These are phyloP conservation scores for Apiotrichum sp. DNA, from an alignment of 1,284 basidiomycete genomes.

Conservation along the genomic window DNA sequence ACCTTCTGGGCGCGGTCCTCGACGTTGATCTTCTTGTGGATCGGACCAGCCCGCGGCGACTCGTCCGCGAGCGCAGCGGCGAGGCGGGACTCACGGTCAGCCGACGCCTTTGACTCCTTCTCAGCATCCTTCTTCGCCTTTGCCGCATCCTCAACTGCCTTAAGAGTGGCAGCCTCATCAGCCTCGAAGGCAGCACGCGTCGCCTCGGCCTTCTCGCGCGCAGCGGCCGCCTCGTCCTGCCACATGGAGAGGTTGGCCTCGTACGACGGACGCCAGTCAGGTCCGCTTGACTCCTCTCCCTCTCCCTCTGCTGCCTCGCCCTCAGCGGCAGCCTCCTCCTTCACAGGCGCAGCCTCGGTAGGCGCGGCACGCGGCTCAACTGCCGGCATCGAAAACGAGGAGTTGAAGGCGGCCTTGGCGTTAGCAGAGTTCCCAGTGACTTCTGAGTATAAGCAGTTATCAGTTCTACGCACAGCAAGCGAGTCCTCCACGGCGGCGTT, in stretches of 20 bases:
- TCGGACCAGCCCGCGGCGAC: conserved; percentile 4
- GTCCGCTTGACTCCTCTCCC: conserved; percentile 19
- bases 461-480: conserved; percentile 30
- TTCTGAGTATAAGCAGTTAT: neutral
- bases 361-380: conserved; percentile 18
- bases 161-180: conserved; percentile 24
- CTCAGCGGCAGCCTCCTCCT: neutral
- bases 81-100: conserved; percentile 20
- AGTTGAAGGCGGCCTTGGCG: conserved; percentile 38
- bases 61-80: conserved; percentile 12
- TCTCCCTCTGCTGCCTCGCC: conserved; percentile 17
- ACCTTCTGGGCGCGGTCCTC: conserved; percentile 46
- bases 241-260: conserved; percentile 64
- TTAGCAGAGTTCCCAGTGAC: neutral
- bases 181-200: conserved; percentile 66
- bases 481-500: conserved; percentile 34
- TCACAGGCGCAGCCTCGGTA: conserved; percentile 2
- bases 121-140: conserved; percentile 19
- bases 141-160: conserved; percentile 18
- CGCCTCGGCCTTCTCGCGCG: conserved; percentile 65
- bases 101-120: conserved; percentile 24
- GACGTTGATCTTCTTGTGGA: conserved; percentile 4
- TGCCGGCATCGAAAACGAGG: conserved; percentile 41
- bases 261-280: conserved; percentile 58
- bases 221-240: conserved; percentile 66